phyloP scores from a whole-genome alignment of 495 filamentous ascomycete species.

The Bathelium albidoporum region DNA sequence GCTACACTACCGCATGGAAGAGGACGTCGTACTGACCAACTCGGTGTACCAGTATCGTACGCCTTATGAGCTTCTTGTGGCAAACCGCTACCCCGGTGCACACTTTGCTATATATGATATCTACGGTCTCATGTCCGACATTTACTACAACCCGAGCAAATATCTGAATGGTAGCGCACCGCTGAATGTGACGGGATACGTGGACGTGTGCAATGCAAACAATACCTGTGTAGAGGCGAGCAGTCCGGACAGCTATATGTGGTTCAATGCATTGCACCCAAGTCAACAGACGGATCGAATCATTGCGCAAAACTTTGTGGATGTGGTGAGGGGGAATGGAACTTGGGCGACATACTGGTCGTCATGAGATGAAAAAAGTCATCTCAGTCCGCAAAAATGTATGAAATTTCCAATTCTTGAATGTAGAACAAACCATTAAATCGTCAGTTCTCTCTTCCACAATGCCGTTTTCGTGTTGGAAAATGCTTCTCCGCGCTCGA shows the following conservation, averaged over 20 bases:
- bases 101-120: slow-evolving; percentile 56
- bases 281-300: slow-evolving; percentile 44
- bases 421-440: no score
- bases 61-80: slow-evolving; percentile 43
- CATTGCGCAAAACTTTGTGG: slow-evolving; percentile 51
- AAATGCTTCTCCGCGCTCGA: no score
- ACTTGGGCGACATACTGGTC: slow-evolving; percentile 48
- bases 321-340: slow-evolving; percentile 47
- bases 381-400: not conserved
- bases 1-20: slow-evolving; percentile 48
- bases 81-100: slow-evolving; percentile 47
- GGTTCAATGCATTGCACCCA: slow-evolving; percentile 59
- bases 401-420: not conserved
- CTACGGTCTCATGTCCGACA: slow-evolving; percentile 52
- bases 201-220: slow-evolving; percentile 42
- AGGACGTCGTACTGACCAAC: slow-evolving; percentile 51
- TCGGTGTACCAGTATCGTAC: slow-evolving; percentile 51
- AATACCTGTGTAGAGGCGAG: slow-evolving; percentile 21
- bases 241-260: slow-evolving; percentile 37
- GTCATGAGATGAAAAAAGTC: not conserved
- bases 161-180: slow-evolving; percentile 51
- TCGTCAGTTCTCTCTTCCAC: no score
- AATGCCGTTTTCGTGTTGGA: no score
- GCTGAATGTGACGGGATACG: slow-evolving; percentile 51
- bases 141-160: slow-evolving; percentile 45